Conservation (phyloP, 2,329 filamentous ascomycete species). For the Microcyclospora pomicola region DNA sequence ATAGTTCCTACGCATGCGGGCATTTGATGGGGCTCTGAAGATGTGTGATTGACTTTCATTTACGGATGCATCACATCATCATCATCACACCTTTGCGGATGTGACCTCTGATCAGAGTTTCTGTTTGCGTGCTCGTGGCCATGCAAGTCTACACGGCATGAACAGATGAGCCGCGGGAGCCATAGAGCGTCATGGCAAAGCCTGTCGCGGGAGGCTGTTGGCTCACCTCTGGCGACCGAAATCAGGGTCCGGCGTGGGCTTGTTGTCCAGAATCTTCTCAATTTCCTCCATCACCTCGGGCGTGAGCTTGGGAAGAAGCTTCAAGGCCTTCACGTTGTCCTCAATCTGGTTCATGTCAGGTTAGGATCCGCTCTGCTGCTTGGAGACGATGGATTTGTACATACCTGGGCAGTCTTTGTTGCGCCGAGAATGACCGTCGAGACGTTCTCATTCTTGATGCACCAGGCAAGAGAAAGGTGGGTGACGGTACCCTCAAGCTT, state of each 20-base stretch:
- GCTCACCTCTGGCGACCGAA: slow-evolving; percentile 25
- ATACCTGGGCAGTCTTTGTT: slow-evolving; percentile 26
- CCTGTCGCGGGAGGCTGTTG: no score
- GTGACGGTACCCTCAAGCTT: slow-evolving; percentile 34
- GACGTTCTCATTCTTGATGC: slow-evolving; percentile 44
- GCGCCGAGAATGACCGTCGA: slow-evolving; percentile 43
- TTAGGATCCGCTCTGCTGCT: neutral
- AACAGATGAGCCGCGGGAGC: no score
- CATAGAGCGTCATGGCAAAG: no score
- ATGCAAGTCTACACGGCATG: no score
- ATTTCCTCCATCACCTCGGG: slow-evolving; percentile 30
- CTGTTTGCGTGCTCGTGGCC: no score
- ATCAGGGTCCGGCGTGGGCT: slow-evolving; percentile 19
- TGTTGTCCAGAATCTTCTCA: slow-evolving; percentile 30
- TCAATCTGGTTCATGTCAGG: slow-evolving; percentile 27
- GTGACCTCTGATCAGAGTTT: no score
- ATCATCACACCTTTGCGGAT: no score
- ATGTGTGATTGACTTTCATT: no score
- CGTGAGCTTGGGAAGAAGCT: slow-evolving; percentile 27
- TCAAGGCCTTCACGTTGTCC: slow-evolving; percentile 35
- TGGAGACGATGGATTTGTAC: neutral
- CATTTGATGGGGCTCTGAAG: no score
- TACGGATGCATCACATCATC: no score
- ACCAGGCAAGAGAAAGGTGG: slow-evolving; percentile 46
- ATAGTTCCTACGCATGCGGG: no score